Percentiles rank a stretch among this genome's conserved stretches.
These are phyloP conservation scores for Prosopis cineraria DNA, from an alignment of 306 rosid species.

Conservation along the genomic window DNA sequence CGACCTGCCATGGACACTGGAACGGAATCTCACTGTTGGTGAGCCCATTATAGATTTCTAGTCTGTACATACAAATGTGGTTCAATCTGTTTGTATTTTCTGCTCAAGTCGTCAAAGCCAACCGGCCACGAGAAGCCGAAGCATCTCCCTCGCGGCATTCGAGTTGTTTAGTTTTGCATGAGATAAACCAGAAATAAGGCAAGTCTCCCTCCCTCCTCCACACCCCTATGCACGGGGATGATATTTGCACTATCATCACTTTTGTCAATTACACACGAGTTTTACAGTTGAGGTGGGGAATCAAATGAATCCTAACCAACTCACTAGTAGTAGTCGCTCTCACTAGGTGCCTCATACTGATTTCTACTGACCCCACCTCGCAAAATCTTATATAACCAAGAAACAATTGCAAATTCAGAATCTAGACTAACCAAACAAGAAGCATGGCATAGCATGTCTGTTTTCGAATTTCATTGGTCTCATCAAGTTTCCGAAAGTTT, in stretches of 20 bases:
- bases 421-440: background rate
- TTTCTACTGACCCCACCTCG: background rate
- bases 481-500: background rate
- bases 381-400: background rate
- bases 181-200: background rate
- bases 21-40: slow-evolving; percentile 83
- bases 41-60: slow-evolving; percentile 96
- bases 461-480: background rate
- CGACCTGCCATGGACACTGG: slow-evolving; percentile 92
- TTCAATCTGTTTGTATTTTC: background rate
- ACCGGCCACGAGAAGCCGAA: slow-evolving; percentile 30
- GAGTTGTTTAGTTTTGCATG: slow-evolving; percentile 48
- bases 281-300: slow-evolving; percentile 15
- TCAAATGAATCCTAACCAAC: background rate
- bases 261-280: background rate
- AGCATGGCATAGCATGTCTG: background rate
- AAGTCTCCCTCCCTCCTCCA: background rate
- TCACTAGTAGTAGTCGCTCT: too few relatives aligned
- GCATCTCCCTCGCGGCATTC: slow-evolving; percentile 31
- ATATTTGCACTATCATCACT: slow-evolving; percentile 29
- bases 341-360: too few relatives aligned
- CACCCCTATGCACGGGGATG: background rate
- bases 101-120: slow-evolving; percentile 27
- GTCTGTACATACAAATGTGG: slow-evolving; percentile 15
- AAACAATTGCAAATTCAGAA: background rate